These are phyloP conservation scores for Pythium volutum DNA, from an alignment of 352 stramenopile genomes.

Conservation along the genomic window DNA sequence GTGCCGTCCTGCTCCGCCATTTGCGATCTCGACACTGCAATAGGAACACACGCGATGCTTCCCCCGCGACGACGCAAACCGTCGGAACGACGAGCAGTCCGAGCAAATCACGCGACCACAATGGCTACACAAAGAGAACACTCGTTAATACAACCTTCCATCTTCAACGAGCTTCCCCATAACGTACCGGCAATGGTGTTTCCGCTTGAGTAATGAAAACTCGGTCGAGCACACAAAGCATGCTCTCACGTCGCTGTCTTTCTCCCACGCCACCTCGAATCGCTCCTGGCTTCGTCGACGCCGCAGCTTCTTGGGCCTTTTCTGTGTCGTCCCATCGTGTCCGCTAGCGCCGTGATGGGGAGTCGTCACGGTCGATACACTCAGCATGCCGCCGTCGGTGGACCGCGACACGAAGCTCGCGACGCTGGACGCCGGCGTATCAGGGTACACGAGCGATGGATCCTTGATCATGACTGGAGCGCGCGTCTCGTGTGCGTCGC, in stretches of 20 bases:
- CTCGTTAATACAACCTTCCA: neutral
- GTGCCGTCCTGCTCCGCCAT: constrained; percentile 5
- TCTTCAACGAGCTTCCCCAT: no score
- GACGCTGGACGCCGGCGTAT: constrained; percentile 26
- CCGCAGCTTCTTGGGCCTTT: constrained; percentile 24
- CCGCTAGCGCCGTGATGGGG: constrained; percentile 19
- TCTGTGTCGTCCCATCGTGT: constrained; percentile 18
- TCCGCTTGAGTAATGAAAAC: constrained; percentile 69
- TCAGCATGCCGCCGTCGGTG: constrained; percentile 9
- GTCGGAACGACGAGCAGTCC: constrained; percentile 67
- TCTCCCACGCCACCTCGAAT: constrained; percentile 65
- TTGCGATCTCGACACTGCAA: constrained; percentile 36
- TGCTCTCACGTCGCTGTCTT: constrained; percentile 34
- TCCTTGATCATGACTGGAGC: neutral
- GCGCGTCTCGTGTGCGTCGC: neutral
- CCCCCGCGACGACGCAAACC: constrained; percentile 49
- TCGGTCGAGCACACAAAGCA: constrained; percentile 53
- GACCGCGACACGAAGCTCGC: constrained; percentile 25
- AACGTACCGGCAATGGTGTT: constrained; percentile 69
- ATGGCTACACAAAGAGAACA: constrained; percentile 24
- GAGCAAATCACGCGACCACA: constrained; percentile 77
- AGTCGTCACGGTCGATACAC: constrained; percentile 1
- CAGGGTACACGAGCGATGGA: constrained; percentile 14
- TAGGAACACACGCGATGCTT: constrained; percentile 65
- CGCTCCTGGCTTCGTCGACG: constrained; percentile 57